These are phyloP conservation scores for Hibiscus trionum DNA, from an alignment of 345 rosid genomes.

Conservation along the genomic window DNA sequence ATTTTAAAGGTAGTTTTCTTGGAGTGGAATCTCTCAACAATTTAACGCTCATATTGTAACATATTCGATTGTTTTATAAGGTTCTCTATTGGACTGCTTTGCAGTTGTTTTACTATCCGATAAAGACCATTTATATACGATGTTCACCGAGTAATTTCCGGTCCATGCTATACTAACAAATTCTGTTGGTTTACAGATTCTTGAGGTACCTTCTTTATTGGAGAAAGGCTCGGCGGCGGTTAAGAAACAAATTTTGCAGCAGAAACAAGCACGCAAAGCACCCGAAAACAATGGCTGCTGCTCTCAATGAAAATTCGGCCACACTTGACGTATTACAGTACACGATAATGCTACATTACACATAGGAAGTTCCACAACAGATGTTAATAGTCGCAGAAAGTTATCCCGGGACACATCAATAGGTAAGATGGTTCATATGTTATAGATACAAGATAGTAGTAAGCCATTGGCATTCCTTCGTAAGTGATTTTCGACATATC, in stretches of 20 bases:
- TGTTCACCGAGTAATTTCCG: too few relatives aligned
- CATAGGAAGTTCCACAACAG: neutral
- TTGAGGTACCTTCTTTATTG: conserved; percentile 65
- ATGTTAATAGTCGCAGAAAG: neutral
- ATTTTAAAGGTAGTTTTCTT: conserved; percentile 43
- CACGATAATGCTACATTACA: neutral
- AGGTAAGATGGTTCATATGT: neutral
- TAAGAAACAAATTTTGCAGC: conserved; percentile 42
- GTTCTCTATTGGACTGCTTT: too few relatives aligned
- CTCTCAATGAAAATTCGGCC: conserved; percentile 14
- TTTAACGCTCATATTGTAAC: neutral
- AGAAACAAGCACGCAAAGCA: conserved; percentile 29
- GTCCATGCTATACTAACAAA: conserved; percentile 3
- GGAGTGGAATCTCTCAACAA: neutral
- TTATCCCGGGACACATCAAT: neutral
- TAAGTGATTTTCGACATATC: neutral
- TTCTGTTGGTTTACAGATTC: conserved; percentile 33
- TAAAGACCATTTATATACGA: neutral
- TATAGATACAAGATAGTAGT: neutral
- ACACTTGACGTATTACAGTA: neutral
- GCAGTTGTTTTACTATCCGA: neutral
- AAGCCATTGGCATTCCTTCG: neutral
- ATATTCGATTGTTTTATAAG: neutral
- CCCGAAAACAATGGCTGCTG: conserved; percentile 45
- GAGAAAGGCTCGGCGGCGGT: conserved; percentile 66